Base-by-base conservation (phyloP, 352 stramenopile species). In the Albugo candida region DNA sequence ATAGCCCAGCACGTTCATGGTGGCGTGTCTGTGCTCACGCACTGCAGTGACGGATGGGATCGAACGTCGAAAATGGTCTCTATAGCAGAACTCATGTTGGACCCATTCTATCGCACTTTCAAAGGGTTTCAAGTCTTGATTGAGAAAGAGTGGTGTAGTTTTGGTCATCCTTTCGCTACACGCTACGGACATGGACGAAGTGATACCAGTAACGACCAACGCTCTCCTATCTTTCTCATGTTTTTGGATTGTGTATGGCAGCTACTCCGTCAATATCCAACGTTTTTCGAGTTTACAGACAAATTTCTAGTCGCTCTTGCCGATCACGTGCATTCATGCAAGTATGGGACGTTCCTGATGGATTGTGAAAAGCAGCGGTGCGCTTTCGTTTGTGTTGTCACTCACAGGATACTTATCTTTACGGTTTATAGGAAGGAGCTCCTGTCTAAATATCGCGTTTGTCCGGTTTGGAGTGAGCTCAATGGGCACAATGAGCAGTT, bases 21-120 rank as follows among this genome's bases (percentile, higher is more conserved):
- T 55, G 80, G 85, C 34, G 74, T 87, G 5, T 95, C 95, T 0
- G 89, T 99, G 18, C 64, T 99, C 39, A 83, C 96, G 36, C 95
- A 99, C 60, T 99, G 96, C 61, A 97, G 84, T 49, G 94, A 99
- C 58, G 95, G 95, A 13, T 99, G 96, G 96, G 96, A 99, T 68
- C 80, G 96, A n/a, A 99, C 96, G 2, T 79, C 92, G 10, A 94
- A 99, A 74, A 95, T 99, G 51, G 75, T 85, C 1, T 76, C 80
- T 17, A 63, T 99, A 11, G 85, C 94, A 0, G 83, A 99, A 70
- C 55, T 99, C 20, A 81, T 99, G 55, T 59, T 99, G 13, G 95
- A 99, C 61, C 89, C 94, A 13, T 95, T 93, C 67, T 99, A 97
- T 56, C 79, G 96, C 35, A 99, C 95, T 8, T 55, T 96, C n/a